These are phyloP conservation scores for Hansfordia pulvinata DNA, from an alignment of 2,329 filamentous ascomycete species.

Conservation along the genomic window DNA sequence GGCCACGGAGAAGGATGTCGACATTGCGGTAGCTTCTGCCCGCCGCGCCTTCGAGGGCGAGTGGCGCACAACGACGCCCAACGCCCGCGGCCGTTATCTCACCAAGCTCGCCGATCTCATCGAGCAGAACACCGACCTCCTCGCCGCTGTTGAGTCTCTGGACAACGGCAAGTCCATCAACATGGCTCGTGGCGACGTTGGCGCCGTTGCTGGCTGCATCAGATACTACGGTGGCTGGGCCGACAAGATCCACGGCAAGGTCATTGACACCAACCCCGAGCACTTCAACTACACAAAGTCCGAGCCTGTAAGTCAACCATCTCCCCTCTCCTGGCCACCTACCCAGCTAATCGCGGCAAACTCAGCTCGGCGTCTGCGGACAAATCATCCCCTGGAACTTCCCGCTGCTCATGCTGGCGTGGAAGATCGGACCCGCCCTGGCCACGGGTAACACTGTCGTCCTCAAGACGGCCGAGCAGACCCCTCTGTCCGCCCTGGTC, in stretches of 20 bases:
- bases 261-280: conserved; percentile 63
- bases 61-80: conserved; percentile 57
- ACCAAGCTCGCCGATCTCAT: conserved; percentile 67
- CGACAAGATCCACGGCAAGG: conserved; percentile 84
- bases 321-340: background rate
- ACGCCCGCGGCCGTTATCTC: conserved; percentile 56
- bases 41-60: conserved; percentile 70
- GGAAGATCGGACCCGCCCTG: conserved; percentile 70
- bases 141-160: conserved; percentile 73
- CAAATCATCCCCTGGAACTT: conserved; percentile 91
- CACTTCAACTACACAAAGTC: conserved; percentile 75
- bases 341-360: conserved; percentile 20
- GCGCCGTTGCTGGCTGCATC: conserved; percentile 52
- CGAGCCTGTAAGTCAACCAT: conserved; percentile 45
- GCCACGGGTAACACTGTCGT: conserved; percentile 61
- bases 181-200: conserved; percentile 65
- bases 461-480: conserved; percentile 67
- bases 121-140: conserved; percentile 62
- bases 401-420: conserved; percentile 65
- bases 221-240: conserved; percentile 86
- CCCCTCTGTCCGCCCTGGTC: conserved; percentile 54
- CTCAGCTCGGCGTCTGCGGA: conserved; percentile 59
- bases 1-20: conserved; percentile 76
- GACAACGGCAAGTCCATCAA: conserved; percentile 77
- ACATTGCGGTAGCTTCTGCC: conserved; percentile 70